A percentile compares a stretch with the other conserved stretches of the same genome.
phyloP scores from a whole-genome alignment of 345 rosid genomes.

The Citrus australasica region DNA sequence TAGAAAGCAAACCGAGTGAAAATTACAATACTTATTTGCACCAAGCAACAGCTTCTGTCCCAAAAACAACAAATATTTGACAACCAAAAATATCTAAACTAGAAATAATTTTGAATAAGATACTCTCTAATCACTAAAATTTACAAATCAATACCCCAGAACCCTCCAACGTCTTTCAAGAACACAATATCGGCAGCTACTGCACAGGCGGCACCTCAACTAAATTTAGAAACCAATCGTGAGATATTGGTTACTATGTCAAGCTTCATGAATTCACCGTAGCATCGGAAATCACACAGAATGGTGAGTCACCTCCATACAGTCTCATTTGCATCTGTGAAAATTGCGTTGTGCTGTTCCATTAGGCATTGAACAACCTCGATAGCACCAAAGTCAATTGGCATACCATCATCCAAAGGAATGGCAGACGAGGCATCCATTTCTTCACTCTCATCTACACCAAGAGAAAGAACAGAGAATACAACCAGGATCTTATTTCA shows the following conservation, averaged over 20 bases:
- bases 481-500: background rate
- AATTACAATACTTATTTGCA: background rate
- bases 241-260: background rate
- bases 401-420: conserved; percentile 72
- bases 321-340: conserved; percentile 82
- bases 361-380: conserved; percentile 84
- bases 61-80: background rate
- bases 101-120: background rate
- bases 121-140: conserved; percentile 8
- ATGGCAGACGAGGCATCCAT: conserved; percentile 63
- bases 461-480: background rate
- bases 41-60: background rate
- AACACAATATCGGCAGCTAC: background rate
- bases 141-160: conserved; percentile 10
- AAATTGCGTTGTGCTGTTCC: conserved; percentile 82
- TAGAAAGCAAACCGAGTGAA: background rate
- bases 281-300: background rate
- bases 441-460: conserved; percentile 70
- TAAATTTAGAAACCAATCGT: background rate
- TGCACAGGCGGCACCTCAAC: background rate
- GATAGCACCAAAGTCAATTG: conserved; percentile 70
- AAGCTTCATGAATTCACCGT: background rate
- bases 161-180: conserved; percentile 3
- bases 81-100: background rate
- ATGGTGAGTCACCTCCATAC: conserved; percentile 50